Evolutionary conservation across 352 stramenopile genomes (phyloP), one percentile per base, ranked within the genome.

Genomic region (Phytophthora macrochlamydospora): DNA sequence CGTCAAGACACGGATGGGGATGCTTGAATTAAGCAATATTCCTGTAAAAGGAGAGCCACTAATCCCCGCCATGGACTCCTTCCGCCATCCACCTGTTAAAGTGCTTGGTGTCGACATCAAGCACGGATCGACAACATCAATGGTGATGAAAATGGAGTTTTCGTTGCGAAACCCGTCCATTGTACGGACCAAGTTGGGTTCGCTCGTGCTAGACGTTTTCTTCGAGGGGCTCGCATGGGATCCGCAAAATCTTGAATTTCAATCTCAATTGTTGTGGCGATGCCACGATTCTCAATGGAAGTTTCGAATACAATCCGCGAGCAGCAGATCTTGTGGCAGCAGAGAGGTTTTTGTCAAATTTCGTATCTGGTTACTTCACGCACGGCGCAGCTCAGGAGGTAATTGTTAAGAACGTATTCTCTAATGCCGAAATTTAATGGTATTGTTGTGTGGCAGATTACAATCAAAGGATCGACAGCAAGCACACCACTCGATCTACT

Each of bases 291-390:
- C 53, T 95, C 18, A 60, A 44, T 1, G 87, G 85, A 40, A 76
- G 28, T 32, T 95, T 95, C 32, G 65, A 75, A 24, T 92, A 91
- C n/a, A 59, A 79, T 24, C 87, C 87, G 13, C 53, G 56, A 0
- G 31, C 32, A 7, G 43, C 42, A 2, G 80, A 90, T 40, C 29
- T 76, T 12, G 51, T 46, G 0, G 72, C 57, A 13, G 71, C 83
- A 9, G 65, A 78, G 33, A 76, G 56, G 33, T 95, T 95, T 56
- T 67, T 95, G n/a, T 95, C 87, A 2, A 92, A 93, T 49, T 95
- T 95, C 62, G 87, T 95, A 5, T 87, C 59, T 28, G 87, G 87
- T 2, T 94, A 91, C 68, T 94, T 91, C 51, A 93, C 86, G 2
- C 63, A 85, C 51, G 84, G 81, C 3, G 67, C 75, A 61, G 55